Conservation (phyloP, 371 early-diverging fungal genomes). For the Mucor sp. region DNA sequence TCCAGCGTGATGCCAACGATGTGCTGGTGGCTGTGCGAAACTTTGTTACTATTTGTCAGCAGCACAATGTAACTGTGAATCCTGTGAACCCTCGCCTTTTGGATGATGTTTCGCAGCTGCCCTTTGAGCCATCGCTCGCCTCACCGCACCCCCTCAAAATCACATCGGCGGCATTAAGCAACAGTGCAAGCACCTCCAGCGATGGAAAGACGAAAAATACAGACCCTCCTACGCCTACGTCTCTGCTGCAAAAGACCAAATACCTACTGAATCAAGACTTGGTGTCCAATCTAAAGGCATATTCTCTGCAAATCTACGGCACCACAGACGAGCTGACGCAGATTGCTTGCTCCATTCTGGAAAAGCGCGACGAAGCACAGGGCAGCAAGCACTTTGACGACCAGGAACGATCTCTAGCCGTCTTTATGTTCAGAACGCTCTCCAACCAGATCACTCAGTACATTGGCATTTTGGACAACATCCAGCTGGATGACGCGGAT, state of each 20-base stretch:
- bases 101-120: constrained; percentile 13
- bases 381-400: not conserved
- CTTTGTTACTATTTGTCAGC: constrained; percentile 77
- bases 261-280: constrained; percentile 39
- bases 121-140: constrained; percentile 2
- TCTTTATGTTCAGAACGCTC: constrained; percentile 39
- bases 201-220: not conserved
- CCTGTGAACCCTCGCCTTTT: constrained; percentile 42
- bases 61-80: constrained; percentile 59
- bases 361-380: not conserved
- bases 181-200: not conserved
- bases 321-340: constrained; percentile 28
- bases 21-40: constrained; percentile 73
- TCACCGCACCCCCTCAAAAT: not conserved
- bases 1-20: constrained; percentile 51
- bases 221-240: not conserved
- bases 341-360: not conserved
- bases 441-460: constrained; percentile 41
- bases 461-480: constrained; percentile 34
- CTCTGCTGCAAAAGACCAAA: constrained; percentile 11
- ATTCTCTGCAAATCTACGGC: constrained; percentile 37
- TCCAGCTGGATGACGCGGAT: constrained; percentile 29
- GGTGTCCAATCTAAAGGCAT: constrained; percentile 33
- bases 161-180: not conserved
- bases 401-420: constrained; percentile 28